Conservation (phyloP, 176 grass and related monocot species). For the Poa pratensis region DNA sequence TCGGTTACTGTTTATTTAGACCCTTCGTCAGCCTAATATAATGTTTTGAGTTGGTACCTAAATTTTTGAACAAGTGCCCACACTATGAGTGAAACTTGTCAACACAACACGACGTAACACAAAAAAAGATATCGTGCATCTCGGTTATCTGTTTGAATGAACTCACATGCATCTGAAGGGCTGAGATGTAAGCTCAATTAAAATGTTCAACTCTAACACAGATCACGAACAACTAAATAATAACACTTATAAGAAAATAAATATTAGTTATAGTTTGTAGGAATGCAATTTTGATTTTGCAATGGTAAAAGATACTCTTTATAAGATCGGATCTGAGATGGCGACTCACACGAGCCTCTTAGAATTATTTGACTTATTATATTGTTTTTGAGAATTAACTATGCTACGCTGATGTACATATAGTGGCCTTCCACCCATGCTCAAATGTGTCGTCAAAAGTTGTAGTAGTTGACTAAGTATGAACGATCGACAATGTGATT, state of each 20-base stretch:
- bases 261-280: not conserved
- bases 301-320: not conserved
- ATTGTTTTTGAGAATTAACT: not conserved
- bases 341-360: not conserved
- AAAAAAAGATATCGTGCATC: not conserved
- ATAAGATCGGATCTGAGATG: not conserved
- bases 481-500: not conserved
- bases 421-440: slow-evolving; percentile 8
- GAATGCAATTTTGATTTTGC: slow-evolving; percentile 12
- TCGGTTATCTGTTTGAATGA: not conserved
- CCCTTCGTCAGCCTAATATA: not conserved
- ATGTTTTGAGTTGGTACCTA: not conserved
- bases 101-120: not conserved
- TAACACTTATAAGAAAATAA: not conserved
- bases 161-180: not conserved
- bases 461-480: not conserved
- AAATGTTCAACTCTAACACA: not conserved
- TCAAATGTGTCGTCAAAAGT: not conserved
- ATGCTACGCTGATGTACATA: not conserved
- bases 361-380: not conserved
- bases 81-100: not conserved
- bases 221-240: not conserved
- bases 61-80: not conserved
- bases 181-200: not conserved
- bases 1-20: not conserved